Conservation (phyloP, 2,329 filamentous ascomycete species). For the Parastagonospora avenae region DNA sequence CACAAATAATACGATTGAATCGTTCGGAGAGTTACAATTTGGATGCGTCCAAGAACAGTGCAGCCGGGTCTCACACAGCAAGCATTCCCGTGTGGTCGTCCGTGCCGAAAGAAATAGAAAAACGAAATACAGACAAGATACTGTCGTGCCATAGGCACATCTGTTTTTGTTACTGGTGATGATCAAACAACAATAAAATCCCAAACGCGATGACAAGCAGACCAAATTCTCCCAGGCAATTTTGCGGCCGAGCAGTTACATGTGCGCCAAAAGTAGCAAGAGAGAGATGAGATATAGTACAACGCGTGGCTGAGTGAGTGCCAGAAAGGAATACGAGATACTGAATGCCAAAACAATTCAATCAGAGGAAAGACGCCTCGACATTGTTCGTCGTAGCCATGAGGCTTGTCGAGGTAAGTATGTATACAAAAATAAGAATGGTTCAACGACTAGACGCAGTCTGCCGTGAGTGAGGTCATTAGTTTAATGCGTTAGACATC, state of each 20-base stretch:
- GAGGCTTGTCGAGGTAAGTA: conserved; percentile 30
- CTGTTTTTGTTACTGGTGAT: conserved; percentile 12
- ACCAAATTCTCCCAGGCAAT: conserved; percentile 12
- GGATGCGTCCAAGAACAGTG: conserved; percentile 21
- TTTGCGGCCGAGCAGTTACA: conserved; percentile 14
- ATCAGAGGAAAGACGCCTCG: conserved; percentile 19
- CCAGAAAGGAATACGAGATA: conserved; percentile 38
- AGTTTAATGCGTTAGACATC: conserved; percentile 2
- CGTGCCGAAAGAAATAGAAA: neutral
- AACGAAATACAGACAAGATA: conserved; percentile 16
- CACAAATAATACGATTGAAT: conserved; percentile 7
- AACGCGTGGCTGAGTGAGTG: conserved; percentile 37
- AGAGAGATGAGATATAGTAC: conserved; percentile 32
- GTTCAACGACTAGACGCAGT: conserved; percentile 6
- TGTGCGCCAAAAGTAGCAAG: neutral
- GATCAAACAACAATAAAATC: too few relatives aligned
- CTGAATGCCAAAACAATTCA: conserved; percentile 23
- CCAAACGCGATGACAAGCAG: conserved; percentile 1
- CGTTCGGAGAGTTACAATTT: conserved; percentile 31
- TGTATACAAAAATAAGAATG: conserved; percentile 38
- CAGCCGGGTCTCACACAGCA: conserved; percentile 4
- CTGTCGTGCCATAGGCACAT: conserved; percentile 36
- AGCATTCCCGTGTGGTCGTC: neutral
- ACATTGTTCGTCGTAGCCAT: conserved; percentile 21
- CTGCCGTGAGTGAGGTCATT: conserved; percentile 16